Conservation (phyloP, 2,329 filamentous ascomycete species). For the Ceratocystis alfenasii region DNA sequence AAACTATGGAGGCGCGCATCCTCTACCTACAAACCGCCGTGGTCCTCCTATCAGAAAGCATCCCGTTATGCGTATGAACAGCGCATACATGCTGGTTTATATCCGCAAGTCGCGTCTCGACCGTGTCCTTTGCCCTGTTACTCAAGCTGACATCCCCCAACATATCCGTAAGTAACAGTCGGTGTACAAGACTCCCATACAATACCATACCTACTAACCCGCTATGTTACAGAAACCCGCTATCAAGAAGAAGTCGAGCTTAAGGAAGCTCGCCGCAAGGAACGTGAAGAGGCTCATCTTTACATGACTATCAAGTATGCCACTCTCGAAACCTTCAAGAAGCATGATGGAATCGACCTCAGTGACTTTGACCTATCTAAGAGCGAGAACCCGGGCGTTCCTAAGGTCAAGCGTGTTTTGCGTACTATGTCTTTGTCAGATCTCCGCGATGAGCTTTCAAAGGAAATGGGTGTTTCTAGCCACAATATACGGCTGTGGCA, state of each 20-base stretch:
- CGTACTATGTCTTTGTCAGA: constrained; percentile 65
- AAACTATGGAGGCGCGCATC: constrained; percentile 87
- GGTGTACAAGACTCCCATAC: neutral
- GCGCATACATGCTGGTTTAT: constrained; percentile 98
- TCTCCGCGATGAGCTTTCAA: constrained; percentile 57
- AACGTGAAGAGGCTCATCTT: constrained; percentile 86
- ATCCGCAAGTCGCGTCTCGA: constrained; percentile 80
- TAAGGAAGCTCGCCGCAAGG: constrained; percentile 66
- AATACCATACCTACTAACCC: neutral
- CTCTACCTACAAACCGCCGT: constrained; percentile 33
- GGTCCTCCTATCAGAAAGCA: constrained; percentile 42
- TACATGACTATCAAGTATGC: constrained; percentile 79
- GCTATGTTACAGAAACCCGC: constrained; percentile 43
- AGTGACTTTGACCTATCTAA: constrained; percentile 42
- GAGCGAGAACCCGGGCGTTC: constrained; percentile 45
- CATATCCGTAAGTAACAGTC: constrained; percentile 15
- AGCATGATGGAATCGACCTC: constrained; percentile 76
- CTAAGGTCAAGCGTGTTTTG: constrained; percentile 60
- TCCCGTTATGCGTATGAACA: constrained; percentile 56
- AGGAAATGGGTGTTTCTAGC: constrained; percentile 55
- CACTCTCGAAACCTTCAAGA: constrained; percentile 66
- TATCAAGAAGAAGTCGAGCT: constrained; percentile 72
- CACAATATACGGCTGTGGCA: constrained; percentile 75
- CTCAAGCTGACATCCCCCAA: constrained; percentile 62
- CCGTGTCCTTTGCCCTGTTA: constrained; percentile 63